Conservation (phyloP, 1,284 basidiomycete genomes). For the Melanopsichium pennsylvanicum region DNA sequence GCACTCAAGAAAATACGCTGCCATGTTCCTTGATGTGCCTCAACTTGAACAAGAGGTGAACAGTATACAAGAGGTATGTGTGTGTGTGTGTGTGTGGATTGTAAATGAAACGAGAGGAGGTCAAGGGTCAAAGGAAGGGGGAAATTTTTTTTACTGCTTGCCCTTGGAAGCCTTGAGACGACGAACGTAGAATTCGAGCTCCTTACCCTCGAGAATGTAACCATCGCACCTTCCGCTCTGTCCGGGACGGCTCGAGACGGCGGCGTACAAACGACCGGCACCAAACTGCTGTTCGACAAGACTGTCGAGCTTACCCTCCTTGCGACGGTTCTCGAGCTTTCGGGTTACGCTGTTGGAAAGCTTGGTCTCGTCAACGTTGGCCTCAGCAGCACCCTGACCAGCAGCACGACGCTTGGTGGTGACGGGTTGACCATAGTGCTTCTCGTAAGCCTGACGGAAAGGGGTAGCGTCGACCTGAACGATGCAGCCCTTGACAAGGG, state of each 20-base stretch:
- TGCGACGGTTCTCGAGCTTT: slow-evolving; percentile 60
- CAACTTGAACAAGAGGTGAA: too few relatives aligned
- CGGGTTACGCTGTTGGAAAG: slow-evolving; percentile 53
- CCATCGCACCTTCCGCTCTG: slow-evolving; percentile 64
- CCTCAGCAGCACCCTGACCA: slow-evolving; percentile 54
- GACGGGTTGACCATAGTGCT: slow-evolving; percentile 66
- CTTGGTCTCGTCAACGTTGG: slow-evolving; percentile 55
- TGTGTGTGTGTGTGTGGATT: too few relatives aligned
- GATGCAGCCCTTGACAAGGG: slow-evolving; percentile 65
- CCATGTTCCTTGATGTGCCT: too few relatives aligned
- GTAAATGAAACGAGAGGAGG: slow-evolving; percentile 1
- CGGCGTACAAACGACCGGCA: slow-evolving; percentile 64
- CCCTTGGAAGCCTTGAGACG: slow-evolving; percentile 59
- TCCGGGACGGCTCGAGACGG: slow-evolving; percentile 62
- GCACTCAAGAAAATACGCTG: too few relatives aligned
- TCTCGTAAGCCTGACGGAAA: slow-evolving; percentile 66
- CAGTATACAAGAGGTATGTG: too few relatives aligned
- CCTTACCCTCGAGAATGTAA: slow-evolving; percentile 65
- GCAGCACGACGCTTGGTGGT: slow-evolving; percentile 63
- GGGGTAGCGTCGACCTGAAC: slow-evolving; percentile 66
- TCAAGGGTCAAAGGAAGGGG: background rate
- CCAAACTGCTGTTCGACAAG: slow-evolving; percentile 66
- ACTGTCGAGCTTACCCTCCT: slow-evolving; percentile 61
- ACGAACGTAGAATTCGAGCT: slow-evolving; percentile 65
- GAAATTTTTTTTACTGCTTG: slow-evolving; percentile 50